These are phyloP conservation scores for Erigeron philadelphicus DNA, from an alignment of 140 eudicot genomes.

Conservation along the genomic window DNA sequence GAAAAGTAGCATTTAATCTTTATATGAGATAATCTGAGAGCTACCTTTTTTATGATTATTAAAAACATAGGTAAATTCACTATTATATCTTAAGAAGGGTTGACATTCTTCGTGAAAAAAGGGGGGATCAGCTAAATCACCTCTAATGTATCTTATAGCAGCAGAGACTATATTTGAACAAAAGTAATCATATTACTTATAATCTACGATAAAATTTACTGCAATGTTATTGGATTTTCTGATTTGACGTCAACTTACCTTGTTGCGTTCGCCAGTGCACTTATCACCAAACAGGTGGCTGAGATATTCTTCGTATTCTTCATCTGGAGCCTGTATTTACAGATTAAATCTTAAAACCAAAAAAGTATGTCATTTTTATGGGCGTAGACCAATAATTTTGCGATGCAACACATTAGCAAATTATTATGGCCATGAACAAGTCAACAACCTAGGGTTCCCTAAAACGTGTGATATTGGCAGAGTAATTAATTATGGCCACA, in stretches of 20 bases:
- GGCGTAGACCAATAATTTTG: background rate
- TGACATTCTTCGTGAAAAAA: background rate
- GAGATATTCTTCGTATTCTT: slow-evolving; percentile 85
- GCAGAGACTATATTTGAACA: background rate
- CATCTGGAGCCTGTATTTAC: slow-evolving; percentile 81
- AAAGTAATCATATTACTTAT: background rate
- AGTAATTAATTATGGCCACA: background rate
- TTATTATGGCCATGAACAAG: no score
- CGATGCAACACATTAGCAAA: background rate
- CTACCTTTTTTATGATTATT: background rate
- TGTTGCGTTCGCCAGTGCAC: slow-evolving; percentile 73
- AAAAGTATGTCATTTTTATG: background rate
- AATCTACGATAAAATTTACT: background rate
- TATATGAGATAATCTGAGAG: background rate
- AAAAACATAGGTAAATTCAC: background rate
- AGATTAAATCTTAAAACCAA: slow-evolving; percentile 2
- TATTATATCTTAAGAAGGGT: background rate
- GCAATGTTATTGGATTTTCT: background rate
- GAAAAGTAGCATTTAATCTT: background rate
- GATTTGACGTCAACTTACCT: slow-evolving; percentile 44
- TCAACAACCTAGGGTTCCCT: background rate
- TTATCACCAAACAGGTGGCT: slow-evolving; percentile 64
- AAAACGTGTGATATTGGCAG: background rate
- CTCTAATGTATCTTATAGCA: slow-evolving; percentile 1
- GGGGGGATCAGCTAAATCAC: slow-evolving; percentile 4